Conservation (phyloP, 192 early-diverging fungal genomes). For the Coemansia furcata region DNA sequence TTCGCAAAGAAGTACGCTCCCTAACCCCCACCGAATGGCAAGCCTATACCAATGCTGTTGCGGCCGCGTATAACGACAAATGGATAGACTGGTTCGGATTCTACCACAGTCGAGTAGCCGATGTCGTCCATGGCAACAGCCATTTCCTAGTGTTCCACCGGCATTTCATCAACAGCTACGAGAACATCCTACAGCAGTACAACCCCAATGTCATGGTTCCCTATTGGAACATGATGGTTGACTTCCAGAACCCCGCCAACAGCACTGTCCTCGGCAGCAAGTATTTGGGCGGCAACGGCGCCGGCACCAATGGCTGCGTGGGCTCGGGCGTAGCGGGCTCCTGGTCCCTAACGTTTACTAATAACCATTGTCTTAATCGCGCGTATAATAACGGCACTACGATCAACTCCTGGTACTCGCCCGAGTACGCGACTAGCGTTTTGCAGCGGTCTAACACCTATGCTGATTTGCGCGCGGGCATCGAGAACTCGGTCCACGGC, state of each 20-base stretch:
- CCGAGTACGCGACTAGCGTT: constrained; percentile 37
- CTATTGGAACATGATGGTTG: constrained; percentile 49
- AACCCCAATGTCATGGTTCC: constrained; percentile 42
- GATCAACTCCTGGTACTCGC: constrained; percentile 39
- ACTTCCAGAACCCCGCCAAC: constrained; percentile 43
- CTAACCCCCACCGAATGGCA: constrained; percentile 41
- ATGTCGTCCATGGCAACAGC: constrained; percentile 33
- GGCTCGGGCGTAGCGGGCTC: constrained; percentile 11
- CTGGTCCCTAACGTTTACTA: constrained; percentile 25
- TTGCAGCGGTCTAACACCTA: constrained; percentile 34
- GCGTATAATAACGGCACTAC: constrained; percentile 21
- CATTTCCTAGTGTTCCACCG: constrained; percentile 57
- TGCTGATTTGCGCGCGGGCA: constrained; percentile 21
- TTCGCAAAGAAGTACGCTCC: constrained; percentile 52
- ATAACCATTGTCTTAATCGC: constrained; percentile 35
- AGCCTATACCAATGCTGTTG: constrained; percentile 33
- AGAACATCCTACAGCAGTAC: constrained; percentile 50
- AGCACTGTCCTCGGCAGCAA: constrained; percentile 26
- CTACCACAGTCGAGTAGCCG: constrained; percentile 33
- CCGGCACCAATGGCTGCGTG: constrained; percentile 27
- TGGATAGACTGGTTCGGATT: constrained; percentile 51
- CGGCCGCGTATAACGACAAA: constrained; percentile 23
- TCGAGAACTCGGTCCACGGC: constrained; percentile 53
- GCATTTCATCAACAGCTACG: constrained; percentile 52
- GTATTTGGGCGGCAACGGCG: constrained; percentile 50